Percentiles rank a stretch among this genome's conserved stretches.
Evolutionary conservation across 495 filamentous ascomycete species (phyloP).

Genomic region (Aspergillus hancockii): DNA sequence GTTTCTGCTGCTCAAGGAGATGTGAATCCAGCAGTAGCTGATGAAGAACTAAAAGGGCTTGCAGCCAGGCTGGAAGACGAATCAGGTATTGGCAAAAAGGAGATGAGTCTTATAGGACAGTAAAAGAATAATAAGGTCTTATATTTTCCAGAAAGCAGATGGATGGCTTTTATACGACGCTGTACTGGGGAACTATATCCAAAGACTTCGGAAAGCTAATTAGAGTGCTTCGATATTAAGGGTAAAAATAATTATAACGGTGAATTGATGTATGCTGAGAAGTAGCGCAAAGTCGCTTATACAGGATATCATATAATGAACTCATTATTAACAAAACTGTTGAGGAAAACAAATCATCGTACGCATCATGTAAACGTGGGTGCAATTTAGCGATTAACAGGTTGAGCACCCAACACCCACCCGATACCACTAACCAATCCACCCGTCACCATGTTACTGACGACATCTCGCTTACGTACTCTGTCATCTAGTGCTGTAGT

Average conservation of each 20-base stretch:
- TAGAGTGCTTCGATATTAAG: neutral
- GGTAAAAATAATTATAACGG: neutral
- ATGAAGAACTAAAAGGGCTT: neutral
- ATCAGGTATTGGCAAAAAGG: constrained; percentile 1
- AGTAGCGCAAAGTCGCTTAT: neutral
- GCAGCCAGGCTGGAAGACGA: neutral
- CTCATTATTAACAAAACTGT: constrained; percentile 8
- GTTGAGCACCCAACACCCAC: constrained; percentile 77
- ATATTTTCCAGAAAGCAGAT: too few species aligned
- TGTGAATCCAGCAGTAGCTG: neutral
- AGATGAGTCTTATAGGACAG: too few species aligned
- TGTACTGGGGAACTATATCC: too few species aligned
- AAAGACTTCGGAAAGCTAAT: too few species aligned
- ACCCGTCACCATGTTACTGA: constrained; percentile 71
- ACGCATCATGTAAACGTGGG: neutral
- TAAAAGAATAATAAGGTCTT: too few species aligned
- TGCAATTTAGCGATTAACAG: constrained; percentile 1
- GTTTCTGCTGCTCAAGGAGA: neutral
- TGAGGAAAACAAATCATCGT: neutral
- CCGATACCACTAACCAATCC: constrained; percentile 79
- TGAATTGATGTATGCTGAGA: neutral
- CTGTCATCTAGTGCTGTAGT: constrained; percentile 45
- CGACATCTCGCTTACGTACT: constrained; percentile 77
- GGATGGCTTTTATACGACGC: too few species aligned
- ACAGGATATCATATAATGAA: constrained; percentile 5